Base-by-base conservation (phyloP, 108 stramenopile species). In the Stephanodiscus minutulus region DNA sequence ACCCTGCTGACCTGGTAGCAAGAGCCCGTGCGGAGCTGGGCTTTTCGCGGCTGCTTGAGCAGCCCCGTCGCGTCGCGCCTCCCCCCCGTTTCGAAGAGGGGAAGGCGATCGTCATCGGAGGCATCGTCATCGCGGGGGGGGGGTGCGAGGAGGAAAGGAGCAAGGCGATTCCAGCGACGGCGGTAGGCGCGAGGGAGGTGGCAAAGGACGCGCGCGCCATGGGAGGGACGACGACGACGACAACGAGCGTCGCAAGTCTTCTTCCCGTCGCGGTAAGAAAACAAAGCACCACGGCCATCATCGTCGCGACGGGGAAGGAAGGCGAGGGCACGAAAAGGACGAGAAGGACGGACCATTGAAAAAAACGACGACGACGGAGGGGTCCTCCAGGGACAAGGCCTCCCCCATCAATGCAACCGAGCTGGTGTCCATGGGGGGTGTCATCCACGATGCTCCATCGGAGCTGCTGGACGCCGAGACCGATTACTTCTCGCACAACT, bases 401-500 rank as follows among this genome's bases (percentile, higher is more conserved):
- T 43, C 92, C 79, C 31, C 54, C 61, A 13, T 61, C 66, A 72
- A 78, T 48, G 21, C 63, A 43, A 66, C 77, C 64, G 72, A 72
- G 35, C 55, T 79, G 35, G 48, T 79, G 22, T 52, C 77, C n/a
- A 43, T 79, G n/a, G 77, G 77, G 39, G 12, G 61, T 29, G 72
- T 72, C 17, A 15, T 48, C 5, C 9, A n/a, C 12, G 17, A 76
- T 7, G 35, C 82, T 15, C 82, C 82, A 22, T 7, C 20, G 11
- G 64, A 73, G 27, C 11, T 15, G 46, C 64, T 94, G 29, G 82
- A 91, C 62, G 72, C 89, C 21, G 89, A 88, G 44, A 72, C 74
- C 43, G 82, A 91, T 53, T 94, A 91, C 63, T 94, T 88, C 70
- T 81, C 86, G 27, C 90, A 76, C 61, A 89, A 91, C 73, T 66